Percentiles rank a stretch among this genome's conserved stretches.
Conservation (phyloP, 2,329 filamentous ascomycete genomes). For the Ploettnerulaceae sp. region DNA sequence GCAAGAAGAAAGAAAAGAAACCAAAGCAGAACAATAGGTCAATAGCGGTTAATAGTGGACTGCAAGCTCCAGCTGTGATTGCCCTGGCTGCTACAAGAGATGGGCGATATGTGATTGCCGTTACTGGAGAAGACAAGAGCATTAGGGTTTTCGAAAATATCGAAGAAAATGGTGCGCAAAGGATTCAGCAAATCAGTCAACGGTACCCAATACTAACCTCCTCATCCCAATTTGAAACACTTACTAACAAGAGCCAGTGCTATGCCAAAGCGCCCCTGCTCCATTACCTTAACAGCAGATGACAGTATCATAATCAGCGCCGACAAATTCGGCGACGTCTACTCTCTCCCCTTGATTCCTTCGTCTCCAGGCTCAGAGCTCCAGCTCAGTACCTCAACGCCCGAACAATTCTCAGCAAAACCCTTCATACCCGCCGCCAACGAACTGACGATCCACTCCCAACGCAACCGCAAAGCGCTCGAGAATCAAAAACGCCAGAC, state of each 20-base stretch:
- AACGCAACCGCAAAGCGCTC: conserved; percentile 56
- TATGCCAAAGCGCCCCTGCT: conserved; percentile 88
- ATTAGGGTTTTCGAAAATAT: conserved; percentile 74
- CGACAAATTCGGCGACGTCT: conserved; percentile 98
- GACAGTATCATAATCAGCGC: conserved; percentile 70
- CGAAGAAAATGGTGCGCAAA: conserved; percentile 40
- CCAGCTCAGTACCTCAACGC: conserved; percentile 13
- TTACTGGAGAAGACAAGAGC: conserved; percentile 88
- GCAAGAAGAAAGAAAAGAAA: conserved; percentile 16
- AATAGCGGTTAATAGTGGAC: conserved; percentile 28
- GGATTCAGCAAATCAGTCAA: conserved; percentile 63
- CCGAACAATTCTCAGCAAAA: conserved; percentile 22
- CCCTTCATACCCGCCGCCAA: conserved; percentile 49
- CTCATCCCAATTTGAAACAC: not conserved
- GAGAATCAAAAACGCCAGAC: conserved; percentile 51
- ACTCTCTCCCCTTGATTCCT: conserved; percentile 69
- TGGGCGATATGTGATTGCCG: conserved; percentile 64
- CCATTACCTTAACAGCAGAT: conserved; percentile 63
- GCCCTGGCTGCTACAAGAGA: conserved; percentile 60
- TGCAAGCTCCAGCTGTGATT: conserved; percentile 60
- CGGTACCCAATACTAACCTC: conserved; percentile 51
- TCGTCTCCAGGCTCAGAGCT: conserved; percentile 9
- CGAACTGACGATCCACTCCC: conserved; percentile 57
- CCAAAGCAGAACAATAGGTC: conserved; percentile 22
- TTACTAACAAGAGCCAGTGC: conserved; percentile 37